Evolutionary conservation across 2,329 filamentous ascomycete genomes (phyloP).

Genomic region (Aspergillus glaucus): DNA sequence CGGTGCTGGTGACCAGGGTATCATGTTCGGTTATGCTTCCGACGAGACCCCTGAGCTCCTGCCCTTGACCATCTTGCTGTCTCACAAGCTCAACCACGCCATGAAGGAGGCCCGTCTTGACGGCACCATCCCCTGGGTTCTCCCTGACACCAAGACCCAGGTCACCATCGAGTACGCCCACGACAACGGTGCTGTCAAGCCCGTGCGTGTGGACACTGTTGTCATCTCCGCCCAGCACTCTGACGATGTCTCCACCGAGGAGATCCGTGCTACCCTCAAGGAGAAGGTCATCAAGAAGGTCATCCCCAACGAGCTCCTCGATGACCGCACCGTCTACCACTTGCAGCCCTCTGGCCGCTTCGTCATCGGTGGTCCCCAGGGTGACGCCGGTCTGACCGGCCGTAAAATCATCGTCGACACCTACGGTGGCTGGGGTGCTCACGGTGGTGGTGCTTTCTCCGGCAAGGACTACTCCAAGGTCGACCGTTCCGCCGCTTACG

Average conservation of each 20-base stretch:
- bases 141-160: slow-evolving; percentile 99
- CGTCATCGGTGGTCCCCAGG: slow-evolving; percentile 98
- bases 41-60: slow-evolving; percentile 98
- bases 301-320: slow-evolving; percentile 86
- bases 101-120: slow-evolving; percentile 86
- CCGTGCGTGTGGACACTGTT: slow-evolving; percentile 88
- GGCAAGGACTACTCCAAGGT: slow-evolving; percentile 99
- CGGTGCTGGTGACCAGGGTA: slow-evolving; percentile 98
- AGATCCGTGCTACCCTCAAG: slow-evolving; percentile 87
- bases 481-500: slow-evolving; percentile 95
- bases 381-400: slow-evolving; percentile 96
- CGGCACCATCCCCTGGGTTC: slow-evolving; percentile 84
- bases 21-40: slow-evolving; percentile 99
- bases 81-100: slow-evolving; percentile 94
- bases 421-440: slow-evolving; percentile 98
- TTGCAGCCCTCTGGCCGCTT: slow-evolving; percentile 98
- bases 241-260: slow-evolving; percentile 79
- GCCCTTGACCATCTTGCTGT: slow-evolving; percentile 85
- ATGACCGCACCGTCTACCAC: slow-evolving; percentile 93
- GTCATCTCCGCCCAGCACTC: slow-evolving; percentile 95
- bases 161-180: slow-evolving; percentile 98
- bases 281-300: slow-evolving; percentile 96
- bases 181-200: slow-evolving; percentile 84
- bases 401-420: slow-evolving; percentile 99
- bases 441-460: slow-evolving; percentile 99